Conservation (phyloP, 108 stramenopile species). For the Fragilaria radians region DNA sequence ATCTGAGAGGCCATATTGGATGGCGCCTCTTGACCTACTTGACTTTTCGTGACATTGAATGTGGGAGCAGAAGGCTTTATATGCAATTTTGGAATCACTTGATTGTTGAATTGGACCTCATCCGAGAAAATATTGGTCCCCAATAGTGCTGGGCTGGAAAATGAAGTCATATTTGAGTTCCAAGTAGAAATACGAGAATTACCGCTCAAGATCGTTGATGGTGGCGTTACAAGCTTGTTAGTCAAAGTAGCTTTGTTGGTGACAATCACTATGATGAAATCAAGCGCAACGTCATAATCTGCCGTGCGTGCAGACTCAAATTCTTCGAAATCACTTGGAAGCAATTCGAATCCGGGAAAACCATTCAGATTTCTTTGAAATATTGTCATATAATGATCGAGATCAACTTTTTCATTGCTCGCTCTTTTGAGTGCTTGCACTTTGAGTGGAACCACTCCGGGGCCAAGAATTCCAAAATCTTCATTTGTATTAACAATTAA, state of each 20-base stretch:
- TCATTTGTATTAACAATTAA: constrained; percentile 17
- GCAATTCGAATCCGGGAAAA: neutral
- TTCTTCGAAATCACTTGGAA: constrained; percentile 9
- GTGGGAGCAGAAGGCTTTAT: neutral
- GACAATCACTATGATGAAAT: constrained; percentile 17
- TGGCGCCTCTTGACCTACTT: neutral
- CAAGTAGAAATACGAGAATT: neutral
- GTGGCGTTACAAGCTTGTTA: neutral
- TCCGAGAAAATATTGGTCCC: no score
- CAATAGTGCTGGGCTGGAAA: no score
- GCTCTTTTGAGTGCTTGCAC: neutral
- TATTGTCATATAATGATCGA: neutral
- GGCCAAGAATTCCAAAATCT: constrained; percentile 38
- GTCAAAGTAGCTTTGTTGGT: constrained; percentile 3
- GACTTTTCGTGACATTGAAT: neutral
- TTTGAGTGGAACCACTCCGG: constrained; percentile 20
- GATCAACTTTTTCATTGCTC: neutral
- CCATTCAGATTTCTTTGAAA: neutral
- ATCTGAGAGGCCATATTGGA: neutral
- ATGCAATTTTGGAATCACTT: neutral
- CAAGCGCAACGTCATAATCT: neutral
- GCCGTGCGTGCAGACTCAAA: neutral
- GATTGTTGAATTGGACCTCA: no score
- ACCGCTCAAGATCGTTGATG: neutral
- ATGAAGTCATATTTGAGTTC: neutral